phyloP scores from a whole-genome alignment of 2,329 filamentous ascomycete species.

The Neurospora sp. region DNA sequence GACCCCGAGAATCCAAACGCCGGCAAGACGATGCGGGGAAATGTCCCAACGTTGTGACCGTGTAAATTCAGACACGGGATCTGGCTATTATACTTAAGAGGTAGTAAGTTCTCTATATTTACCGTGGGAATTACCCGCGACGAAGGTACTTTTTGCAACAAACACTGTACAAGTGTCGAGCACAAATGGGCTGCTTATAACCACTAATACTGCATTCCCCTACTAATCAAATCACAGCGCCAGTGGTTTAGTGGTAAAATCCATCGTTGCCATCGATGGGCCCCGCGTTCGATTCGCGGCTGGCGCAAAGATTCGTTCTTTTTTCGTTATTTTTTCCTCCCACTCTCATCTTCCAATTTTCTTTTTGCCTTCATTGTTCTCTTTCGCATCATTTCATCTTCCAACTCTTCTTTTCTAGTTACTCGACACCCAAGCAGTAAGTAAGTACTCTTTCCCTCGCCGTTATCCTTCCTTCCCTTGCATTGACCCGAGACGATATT shows the following conservation, averaged over 20 bases:
- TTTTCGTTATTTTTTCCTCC: not conserved
- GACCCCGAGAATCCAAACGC: not conserved
- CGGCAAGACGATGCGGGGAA: not conserved
- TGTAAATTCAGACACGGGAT: not conserved
- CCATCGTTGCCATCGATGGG: constrained; percentile 44
- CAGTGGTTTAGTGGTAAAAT: constrained; percentile 45
- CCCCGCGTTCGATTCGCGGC: constrained; percentile 21
- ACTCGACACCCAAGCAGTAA: not conserved
- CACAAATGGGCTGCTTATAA: not conserved
- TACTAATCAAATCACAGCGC: not conserved
- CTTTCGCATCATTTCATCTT: not conserved
- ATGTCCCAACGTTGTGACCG: accelerated
- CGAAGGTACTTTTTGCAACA: not conserved
- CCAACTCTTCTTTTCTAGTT: not conserved
- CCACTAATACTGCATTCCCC: accelerated
- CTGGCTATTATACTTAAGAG: not conserved
- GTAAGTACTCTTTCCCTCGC: not conserved
- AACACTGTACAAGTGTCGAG: not conserved
- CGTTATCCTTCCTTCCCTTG: not conserved
- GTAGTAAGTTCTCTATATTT: not conserved
- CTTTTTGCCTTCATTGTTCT: not conserved
- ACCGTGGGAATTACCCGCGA: not conserved
- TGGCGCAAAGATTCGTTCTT: constrained; percentile 8
- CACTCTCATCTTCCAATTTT: not conserved
- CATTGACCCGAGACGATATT: not conserved